A percentile compares a stretch with the other conserved stretches of the same genome.
phyloP scores from a whole-genome alignment of 2,329 filamentous ascomycete species.

The Chaetomiaceae sp. region DNA sequence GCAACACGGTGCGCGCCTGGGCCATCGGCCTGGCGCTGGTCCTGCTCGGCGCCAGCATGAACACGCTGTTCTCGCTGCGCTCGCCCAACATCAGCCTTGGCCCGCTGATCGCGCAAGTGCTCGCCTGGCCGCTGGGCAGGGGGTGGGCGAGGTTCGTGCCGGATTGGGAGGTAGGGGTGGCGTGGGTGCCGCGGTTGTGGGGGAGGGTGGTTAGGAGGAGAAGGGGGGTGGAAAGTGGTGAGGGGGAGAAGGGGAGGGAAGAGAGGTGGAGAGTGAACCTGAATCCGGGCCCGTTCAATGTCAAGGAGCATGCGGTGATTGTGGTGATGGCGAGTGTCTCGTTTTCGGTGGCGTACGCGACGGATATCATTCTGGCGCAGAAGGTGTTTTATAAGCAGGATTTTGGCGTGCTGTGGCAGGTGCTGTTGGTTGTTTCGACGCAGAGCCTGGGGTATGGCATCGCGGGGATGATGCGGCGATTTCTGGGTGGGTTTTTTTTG shows the following conservation, averaged over 20 bases:
- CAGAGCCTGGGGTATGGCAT: conserved; percentile 66
- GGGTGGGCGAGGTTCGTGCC: conserved; percentile 55
- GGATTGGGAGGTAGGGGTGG: conserved; percentile 33
- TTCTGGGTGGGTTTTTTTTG: conserved; percentile 42
- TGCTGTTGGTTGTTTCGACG: conserved; percentile 60
- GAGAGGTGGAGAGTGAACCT: conserved; percentile 31
- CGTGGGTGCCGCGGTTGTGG: not conserved
- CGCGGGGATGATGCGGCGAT: conserved; percentile 60
- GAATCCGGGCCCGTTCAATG: conserved; percentile 64
- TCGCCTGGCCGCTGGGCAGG: conserved; percentile 58
- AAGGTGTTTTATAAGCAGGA: conserved; percentile 65
- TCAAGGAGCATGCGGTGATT: conserved; percentile 64
- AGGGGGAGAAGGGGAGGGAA: not conserved
- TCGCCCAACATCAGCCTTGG: conserved; percentile 56
- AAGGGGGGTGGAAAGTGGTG: not conserved
- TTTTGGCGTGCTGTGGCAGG: conserved; percentile 60
- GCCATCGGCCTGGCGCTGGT: conserved; percentile 53
- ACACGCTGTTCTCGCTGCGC: conserved; percentile 59
- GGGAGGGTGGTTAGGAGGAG: not conserved
- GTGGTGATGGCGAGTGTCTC: conserved; percentile 67
- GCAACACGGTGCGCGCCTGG: conserved; percentile 62
- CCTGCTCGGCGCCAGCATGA: conserved; percentile 52
- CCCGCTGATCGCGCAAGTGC: conserved; percentile 55
- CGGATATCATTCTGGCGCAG: conserved; percentile 67
- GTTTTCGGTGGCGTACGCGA: conserved; percentile 65